Evolutionary conservation across 331 rosid genomes (phyloP).

Genomic region (Acacia concinna): DNA sequence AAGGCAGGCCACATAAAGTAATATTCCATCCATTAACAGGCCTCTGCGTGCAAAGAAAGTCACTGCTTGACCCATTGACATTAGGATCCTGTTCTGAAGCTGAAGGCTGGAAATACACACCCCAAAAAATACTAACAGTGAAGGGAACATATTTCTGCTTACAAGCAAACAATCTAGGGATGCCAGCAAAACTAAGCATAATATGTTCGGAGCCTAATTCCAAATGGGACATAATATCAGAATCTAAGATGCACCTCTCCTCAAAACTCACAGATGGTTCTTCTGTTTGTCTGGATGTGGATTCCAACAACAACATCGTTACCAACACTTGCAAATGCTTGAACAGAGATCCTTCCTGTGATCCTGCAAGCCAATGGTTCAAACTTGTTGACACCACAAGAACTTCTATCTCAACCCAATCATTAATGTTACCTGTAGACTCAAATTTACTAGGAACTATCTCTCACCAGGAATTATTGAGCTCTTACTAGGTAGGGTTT

Average conservation of each 20-base stretch:
- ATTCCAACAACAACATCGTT: conserved; percentile 50
- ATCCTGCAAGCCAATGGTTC: conserved; percentile 91
- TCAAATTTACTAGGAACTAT: conserved; percentile 26
- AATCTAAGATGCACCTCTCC: conserved; percentile 74
- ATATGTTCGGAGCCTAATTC: conserved; percentile 47
- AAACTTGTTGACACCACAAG: conserved; percentile 64
- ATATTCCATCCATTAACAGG: conserved; percentile 83
- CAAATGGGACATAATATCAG: conserved; percentile 70
- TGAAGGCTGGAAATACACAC: conserved; percentile 74
- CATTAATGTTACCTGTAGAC: not conserved
- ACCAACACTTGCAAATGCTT: conserved; percentile 80
- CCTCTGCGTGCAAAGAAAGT: conserved; percentile 52
- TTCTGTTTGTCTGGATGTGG: conserved; percentile 68
- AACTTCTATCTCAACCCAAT: conserved; percentile 5
- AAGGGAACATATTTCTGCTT: conserved; percentile 78
- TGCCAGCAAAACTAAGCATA: conserved; percentile 51
- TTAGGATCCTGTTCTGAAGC: conserved; percentile 66
- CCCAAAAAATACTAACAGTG: conserved; percentile 48
- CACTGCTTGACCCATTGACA: conserved; percentile 45
- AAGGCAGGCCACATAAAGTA: conserved; percentile 44
- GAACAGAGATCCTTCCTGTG: conserved; percentile 51
- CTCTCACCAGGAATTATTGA: not conserved
- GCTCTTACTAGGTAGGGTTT: not conserved
- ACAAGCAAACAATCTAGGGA: conserved; percentile 48
- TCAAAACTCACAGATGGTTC: conserved; percentile 45